A percentile compares a stretch with the other conserved stretches of the same genome.
These are phyloP conservation scores for Leishmania aethiopica DNA, from an alignment of 208 protist genomes.

Conservation along the genomic window DNA sequence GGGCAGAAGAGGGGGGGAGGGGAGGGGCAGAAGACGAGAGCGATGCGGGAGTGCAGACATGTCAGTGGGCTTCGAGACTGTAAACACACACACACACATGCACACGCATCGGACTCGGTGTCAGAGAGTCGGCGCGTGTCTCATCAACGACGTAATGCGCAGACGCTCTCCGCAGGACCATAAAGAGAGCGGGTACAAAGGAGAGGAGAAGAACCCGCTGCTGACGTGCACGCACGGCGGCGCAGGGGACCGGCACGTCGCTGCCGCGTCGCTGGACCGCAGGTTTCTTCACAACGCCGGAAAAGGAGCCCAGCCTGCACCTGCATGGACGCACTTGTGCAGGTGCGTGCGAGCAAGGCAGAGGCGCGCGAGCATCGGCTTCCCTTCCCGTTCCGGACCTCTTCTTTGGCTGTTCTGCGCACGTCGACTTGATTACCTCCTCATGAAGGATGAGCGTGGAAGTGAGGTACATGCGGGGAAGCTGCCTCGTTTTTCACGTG, in stretches of 20 bases:
- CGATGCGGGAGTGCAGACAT: not conserved
- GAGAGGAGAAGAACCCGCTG: no score
- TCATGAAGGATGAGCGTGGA: not conserved
- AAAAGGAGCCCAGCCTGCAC: not conserved
- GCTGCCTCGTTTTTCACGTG: not conserved
- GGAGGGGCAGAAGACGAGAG: not conserved
- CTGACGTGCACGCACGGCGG: not conserved
- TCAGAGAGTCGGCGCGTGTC: not conserved
- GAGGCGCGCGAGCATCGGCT: not conserved
- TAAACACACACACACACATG: not conserved
- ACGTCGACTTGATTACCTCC: not conserved
- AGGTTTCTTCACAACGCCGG: not conserved
- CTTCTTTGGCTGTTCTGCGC: not conserved
- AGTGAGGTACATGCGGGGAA: not conserved
- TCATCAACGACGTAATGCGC: not conserved
- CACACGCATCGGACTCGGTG: not conserved
- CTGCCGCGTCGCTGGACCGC: not conserved
- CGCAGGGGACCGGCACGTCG: not conserved
- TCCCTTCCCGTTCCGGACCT: not conserved
- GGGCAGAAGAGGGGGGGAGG: not conserved
- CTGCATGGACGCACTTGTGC: not conserved
- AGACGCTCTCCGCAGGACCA: not conserved
- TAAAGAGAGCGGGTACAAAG: not conserved
- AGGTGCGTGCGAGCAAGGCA: not conserved
- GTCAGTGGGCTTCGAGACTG: not conserved